phyloP scores from a whole-genome alignment of 331 rosid species.

The Dryas integrifolia region DNA sequence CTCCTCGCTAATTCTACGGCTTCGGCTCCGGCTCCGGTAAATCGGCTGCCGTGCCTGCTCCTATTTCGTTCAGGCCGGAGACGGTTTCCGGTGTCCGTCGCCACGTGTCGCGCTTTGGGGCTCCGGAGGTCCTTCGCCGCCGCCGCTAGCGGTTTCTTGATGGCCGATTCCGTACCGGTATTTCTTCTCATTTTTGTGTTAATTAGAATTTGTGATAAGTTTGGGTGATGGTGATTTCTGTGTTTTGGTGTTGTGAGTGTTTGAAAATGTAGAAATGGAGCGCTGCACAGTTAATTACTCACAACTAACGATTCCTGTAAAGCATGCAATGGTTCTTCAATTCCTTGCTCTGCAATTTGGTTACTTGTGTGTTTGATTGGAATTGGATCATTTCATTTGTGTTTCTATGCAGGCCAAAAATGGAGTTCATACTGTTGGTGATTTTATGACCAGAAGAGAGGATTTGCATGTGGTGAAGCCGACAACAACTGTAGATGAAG shows the following conservation, averaged over 20 bases:
- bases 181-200: not conserved
- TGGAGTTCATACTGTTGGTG: slow-evolving; percentile 79
- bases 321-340: too few relatives aligned
- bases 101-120: slow-evolving; percentile 27
- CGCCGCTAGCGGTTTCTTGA: slow-evolving; percentile 43
- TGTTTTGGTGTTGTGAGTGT: not conserved
- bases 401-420: slow-evolving; percentile 46
- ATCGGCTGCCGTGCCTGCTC: slow-evolving; percentile 29
- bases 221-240: not conserved
- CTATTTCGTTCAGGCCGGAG: slow-evolving; percentile 28
- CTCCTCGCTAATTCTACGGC: slow-evolving; percentile 23
- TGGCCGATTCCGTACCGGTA: slow-evolving; percentile 58
- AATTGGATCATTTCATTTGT: not conserved
- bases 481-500: slow-evolving; percentile 87
- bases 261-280: not conserved
- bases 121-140: slow-evolving; percentile 34
- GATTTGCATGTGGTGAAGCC: slow-evolving; percentile 77
- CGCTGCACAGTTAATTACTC: not conserved
- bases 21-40: slow-evolving; percentile 1
- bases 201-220: not conserved
- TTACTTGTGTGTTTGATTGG: not conserved
- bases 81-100: slow-evolving; percentile 24
- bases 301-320: too few relatives aligned
- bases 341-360: too few relatives aligned
- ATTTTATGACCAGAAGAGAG: slow-evolving; percentile 79